A percentile compares a stretch with the other conserved stretches of the same genome.
These are phyloP conservation scores for Penicillium occitanis DNA, from an alignment of 2,329 filamentous ascomycete genomes.

Conservation along the genomic window DNA sequence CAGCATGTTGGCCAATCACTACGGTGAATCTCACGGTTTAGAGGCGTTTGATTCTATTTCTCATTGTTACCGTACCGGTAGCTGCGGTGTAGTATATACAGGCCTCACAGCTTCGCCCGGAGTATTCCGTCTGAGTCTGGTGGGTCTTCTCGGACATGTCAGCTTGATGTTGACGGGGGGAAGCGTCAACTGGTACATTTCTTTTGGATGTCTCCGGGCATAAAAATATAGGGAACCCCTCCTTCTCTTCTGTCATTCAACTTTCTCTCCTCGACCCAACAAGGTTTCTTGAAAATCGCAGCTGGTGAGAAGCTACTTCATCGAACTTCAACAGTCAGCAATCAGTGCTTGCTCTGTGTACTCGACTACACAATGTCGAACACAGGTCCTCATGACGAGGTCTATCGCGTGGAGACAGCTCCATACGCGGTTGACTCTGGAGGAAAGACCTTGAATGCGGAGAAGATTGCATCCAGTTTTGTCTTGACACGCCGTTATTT, in stretches of 20 bases:
- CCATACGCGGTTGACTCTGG: neutral
- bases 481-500: neutral
- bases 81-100: neutral
- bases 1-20: neutral
- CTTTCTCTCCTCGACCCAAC: neutral
- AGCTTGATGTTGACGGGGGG: neutral
- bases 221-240: neutral
- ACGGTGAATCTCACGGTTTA: neutral
- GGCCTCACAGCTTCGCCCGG: neutral
- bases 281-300: neutral
- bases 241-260: neutral
- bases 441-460: neutral
- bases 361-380: slow-evolving; percentile 1
- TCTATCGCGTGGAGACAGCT: neutral
- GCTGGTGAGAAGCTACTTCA: neutral
- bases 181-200: neutral
- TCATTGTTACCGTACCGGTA: neutral
- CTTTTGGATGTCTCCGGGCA: neutral
- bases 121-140: neutral
- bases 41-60: neutral
- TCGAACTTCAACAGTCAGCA: neutral
- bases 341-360: neutral
- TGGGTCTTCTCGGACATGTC: neutral
- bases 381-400: slow-evolving; percentile 3
- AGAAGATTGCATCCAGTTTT: slow-evolving; percentile 6